Percentiles rank a stretch among this genome's conserved stretches.
Conservation (phyloP, 441 rosid species). For the Eugenia klotzschiana region DNA sequence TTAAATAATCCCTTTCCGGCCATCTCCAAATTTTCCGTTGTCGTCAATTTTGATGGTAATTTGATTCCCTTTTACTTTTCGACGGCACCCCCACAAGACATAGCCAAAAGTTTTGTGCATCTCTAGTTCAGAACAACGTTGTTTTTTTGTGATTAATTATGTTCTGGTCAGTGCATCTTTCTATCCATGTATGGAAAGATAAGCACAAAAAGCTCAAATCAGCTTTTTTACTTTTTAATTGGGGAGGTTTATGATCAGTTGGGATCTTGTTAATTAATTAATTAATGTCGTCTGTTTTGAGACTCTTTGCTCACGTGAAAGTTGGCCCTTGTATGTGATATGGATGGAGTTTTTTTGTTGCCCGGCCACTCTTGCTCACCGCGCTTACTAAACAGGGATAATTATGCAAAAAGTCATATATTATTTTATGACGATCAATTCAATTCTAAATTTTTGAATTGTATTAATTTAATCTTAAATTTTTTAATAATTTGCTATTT, state of each 20-base stretch:
- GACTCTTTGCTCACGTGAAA: background rate
- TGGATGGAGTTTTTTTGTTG: background rate
- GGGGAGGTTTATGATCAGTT: background rate
- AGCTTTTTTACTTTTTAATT: background rate
- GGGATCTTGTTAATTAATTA: background rate
- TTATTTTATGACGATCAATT: too few species aligned
- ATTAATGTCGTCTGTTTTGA: background rate
- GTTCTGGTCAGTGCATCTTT: background rate
- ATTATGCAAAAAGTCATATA: too few species aligned
- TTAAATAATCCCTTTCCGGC: background rate
- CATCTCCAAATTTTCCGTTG: background rate
- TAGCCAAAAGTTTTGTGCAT: background rate
- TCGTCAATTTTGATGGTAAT: background rate
- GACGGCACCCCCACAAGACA: background rate
- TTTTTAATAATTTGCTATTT: too few species aligned
- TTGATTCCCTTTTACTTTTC: background rate
- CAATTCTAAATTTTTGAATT: too few species aligned
- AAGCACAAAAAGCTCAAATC: background rate
- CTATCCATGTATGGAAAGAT: background rate
- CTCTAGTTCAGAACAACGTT: background rate
- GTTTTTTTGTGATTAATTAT: background rate
- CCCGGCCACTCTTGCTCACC: background rate
- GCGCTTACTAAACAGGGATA: too few species aligned
- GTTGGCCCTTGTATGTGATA: background rate
- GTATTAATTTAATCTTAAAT: too few species aligned